Evolutionary conservation across 108 stramenopile genomes (phyloP), one percentile per base, ranked within the genome.

Genomic region (Skeletonema costatum): DNA sequence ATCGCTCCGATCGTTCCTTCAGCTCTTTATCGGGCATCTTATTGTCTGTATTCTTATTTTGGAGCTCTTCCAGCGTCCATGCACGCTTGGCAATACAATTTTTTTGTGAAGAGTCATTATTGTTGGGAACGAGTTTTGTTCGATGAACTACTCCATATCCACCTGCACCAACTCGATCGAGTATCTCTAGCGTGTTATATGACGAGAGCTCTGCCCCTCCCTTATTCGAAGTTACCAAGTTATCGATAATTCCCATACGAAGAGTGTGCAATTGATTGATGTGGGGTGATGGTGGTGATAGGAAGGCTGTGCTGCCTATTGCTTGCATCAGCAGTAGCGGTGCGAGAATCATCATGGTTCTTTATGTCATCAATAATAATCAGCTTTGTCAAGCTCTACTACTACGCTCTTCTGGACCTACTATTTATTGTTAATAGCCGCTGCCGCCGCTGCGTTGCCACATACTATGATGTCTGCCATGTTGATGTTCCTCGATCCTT

Each of bases 1-100:
- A 94, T 71, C 93, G 77, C 17, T 75, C 73, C 4, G 76, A 68
- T 32, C 70, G 62, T 10, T 56, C 53, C 25, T 10, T 56, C 5
- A 56, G 25, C 0, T 56, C 53, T 56, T 21, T 21, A 56, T 56
- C 53, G 2, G 53, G 0, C 25, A 56, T 0, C 8, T 56, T 25
- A 56, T 10, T 10, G 7, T 25, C 21, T 25, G 8, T 56, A 56
- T 56, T 56, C 25, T 56, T 56, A 0, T 25, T 2, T 25, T n/a
- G 53, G 1, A 56, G 53, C 25, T 56, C 53, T 10, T 56, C 53
- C 25, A 56, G 25, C 7, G 53, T 56, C 53, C 53, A 56, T n/a
- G 53, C 53, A 56, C 53, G 53, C 25, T 56, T 56, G 53, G 53
- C 53, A 56, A 56, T 7, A 56, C 53, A 56, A 46, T 46, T n/a